Evolutionary conservation across 2,329 filamentous ascomycete species (phyloP).

Genomic region (Hypoxylon sp.): DNA sequence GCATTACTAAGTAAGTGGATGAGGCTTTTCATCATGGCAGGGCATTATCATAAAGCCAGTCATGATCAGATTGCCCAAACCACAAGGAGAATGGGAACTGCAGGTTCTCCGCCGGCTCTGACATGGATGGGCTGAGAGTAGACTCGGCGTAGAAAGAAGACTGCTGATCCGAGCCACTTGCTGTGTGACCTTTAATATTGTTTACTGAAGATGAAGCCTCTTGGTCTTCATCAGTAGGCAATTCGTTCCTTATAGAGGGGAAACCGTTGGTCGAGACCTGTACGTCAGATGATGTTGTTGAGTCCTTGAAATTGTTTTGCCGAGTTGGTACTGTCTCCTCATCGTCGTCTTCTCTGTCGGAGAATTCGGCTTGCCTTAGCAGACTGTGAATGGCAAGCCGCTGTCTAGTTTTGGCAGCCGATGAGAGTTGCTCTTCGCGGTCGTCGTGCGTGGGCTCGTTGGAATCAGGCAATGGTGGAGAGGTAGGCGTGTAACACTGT

Average conservation of each 20-base stretch:
- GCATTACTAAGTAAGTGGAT: background rate
- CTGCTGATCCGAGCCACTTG: background rate
- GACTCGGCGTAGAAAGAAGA: constrained; percentile 3
- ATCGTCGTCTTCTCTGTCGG: constrained; percentile 49
- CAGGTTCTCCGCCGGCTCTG: constrained; percentile 5
- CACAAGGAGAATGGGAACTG: constrained; percentile 38
- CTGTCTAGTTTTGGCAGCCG: constrained; percentile 45
- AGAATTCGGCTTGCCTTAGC: constrained; percentile 46
- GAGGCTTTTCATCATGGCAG: constrained; percentile 11
- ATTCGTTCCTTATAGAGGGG: background rate
- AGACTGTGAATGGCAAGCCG: constrained; percentile 53
- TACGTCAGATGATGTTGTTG: background rate
- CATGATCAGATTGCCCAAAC: constrained; percentile 25
- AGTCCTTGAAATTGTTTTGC: background rate
- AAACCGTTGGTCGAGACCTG: background rate
- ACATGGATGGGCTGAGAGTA: constrained; percentile 6
- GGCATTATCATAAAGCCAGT: constrained; percentile 29
- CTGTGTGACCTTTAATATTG: background rate
- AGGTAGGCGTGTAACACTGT: background rate
- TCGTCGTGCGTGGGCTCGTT: constrained; percentile 15
- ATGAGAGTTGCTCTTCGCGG: constrained; percentile 36
- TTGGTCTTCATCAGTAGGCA: background rate
- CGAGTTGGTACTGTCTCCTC: background rate
- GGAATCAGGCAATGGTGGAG: constrained; percentile 6
- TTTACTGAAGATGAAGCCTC: background rate